Conservation (phyloP, 768 basidiomycete species). For the Erythrobasidium yunnanense region DNA sequence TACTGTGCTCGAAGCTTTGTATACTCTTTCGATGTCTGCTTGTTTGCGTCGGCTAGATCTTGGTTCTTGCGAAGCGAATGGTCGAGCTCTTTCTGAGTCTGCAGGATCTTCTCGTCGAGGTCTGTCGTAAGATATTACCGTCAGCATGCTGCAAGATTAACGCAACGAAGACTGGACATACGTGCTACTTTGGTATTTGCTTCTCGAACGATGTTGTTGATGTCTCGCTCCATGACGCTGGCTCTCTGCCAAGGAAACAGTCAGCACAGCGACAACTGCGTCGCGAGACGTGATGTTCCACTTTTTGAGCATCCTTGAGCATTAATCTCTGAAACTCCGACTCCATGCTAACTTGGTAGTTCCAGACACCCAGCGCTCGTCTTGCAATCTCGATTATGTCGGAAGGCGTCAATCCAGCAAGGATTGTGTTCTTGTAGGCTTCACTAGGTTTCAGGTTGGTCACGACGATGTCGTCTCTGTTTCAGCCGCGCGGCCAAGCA, state of each 20-base stretch:
- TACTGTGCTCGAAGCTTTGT: conserved; percentile 35
- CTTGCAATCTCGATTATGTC: conserved; percentile 33
- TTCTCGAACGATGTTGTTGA: conserved; percentile 26
- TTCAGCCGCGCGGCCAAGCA: too few species aligned
- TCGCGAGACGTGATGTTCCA: not conserved
- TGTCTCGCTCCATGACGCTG: conserved; percentile 30
- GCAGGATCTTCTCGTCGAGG: conserved; percentile 10
- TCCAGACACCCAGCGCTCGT: conserved; percentile 34
- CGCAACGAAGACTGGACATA: not conserved
- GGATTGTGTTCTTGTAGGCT: conserved; percentile 35
- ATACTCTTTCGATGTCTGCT: conserved; percentile 37
- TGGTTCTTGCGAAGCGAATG: conserved; percentile 30
- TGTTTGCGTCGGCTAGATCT: conserved; percentile 37
- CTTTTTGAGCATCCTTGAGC: conserved; percentile 31
- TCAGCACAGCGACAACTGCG: not conserved
- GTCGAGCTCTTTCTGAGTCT: conserved; percentile 31
- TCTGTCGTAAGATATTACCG: conserved; percentile 12
- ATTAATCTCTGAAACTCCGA: conserved; percentile 29
- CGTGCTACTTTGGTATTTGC: conserved; percentile 25
- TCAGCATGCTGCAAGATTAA: not conserved
- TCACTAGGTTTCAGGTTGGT: conserved; percentile 34
- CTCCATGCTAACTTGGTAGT: conserved; percentile 30
- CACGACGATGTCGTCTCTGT: conserved; percentile 31
- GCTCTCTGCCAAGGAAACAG: not conserved
- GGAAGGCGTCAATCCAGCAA: conserved; percentile 32